Conservation (phyloP, 805 yeast species). For the Zygosaccharomyces bailii region DNA sequence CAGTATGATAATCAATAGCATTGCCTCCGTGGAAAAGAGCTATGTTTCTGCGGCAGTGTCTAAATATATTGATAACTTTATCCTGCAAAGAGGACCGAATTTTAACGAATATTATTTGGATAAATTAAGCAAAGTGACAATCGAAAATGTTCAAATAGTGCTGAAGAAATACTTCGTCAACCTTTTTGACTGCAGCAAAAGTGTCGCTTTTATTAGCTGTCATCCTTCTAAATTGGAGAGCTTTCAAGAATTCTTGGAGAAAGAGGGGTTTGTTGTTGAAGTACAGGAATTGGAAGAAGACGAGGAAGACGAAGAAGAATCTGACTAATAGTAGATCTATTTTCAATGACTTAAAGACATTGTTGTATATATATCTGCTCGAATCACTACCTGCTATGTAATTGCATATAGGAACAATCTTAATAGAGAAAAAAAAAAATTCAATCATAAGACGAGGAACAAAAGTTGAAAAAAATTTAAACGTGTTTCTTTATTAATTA, state of each 20-base stretch:
- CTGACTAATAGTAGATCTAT: constrained; percentile 18
- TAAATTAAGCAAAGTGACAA: constrained; percentile 50
- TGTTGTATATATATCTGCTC: background rate
- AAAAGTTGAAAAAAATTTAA: background rate
- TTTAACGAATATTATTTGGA: constrained; percentile 53
- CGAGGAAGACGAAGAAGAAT: constrained; percentile 33
- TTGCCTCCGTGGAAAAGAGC: constrained; percentile 69
- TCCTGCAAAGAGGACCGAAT: constrained; percentile 68
- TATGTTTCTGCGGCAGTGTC: constrained; percentile 59
- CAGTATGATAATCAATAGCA: constrained; percentile 65
- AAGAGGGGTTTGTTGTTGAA: constrained; percentile 56
- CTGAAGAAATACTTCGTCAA: constrained; percentile 60
- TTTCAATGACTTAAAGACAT: background rate
- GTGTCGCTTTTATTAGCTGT: constrained; percentile 66
- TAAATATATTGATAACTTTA: constrained; percentile 61
- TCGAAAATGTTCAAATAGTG: constrained; percentile 36
- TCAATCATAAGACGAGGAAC: constrained; percentile 1
- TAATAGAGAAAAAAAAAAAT: constrained; percentile 2
- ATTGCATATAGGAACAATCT: background rate
- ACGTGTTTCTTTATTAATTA: background rate
- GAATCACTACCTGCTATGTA: background rate
- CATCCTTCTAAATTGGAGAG: constrained; percentile 60
- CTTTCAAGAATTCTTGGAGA: constrained; percentile 45
- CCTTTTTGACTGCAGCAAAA: constrained; percentile 53
- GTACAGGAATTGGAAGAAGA: constrained; percentile 51